Evolutionary conservation across 208 protist genomes (phyloP).

Genomic region (Lotmaria passim): DNA sequence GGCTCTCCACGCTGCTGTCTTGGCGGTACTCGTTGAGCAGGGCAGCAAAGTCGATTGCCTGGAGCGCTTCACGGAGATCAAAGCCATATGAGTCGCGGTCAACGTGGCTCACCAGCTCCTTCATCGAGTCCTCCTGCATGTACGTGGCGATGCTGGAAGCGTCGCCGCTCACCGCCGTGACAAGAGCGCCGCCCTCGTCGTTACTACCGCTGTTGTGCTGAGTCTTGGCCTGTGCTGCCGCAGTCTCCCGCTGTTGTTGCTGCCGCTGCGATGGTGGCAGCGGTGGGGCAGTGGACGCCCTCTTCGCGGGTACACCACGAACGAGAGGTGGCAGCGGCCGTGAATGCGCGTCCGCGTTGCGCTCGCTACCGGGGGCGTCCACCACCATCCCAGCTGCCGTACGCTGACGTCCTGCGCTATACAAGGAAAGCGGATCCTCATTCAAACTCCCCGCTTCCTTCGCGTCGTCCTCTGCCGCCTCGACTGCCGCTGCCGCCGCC

Average conservation of each 20-base stretch:
- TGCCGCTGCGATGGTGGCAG: too few relatives aligned
- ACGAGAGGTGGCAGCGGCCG: background rate
- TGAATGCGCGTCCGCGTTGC: background rate
- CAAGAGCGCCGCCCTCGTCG: background rate
- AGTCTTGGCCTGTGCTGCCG: too few relatives aligned
- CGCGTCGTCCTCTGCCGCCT: too few relatives aligned
- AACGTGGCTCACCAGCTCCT: slow-evolving; percentile 31
- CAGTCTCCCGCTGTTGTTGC: too few relatives aligned
- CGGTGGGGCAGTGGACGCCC: background rate
- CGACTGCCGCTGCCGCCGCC: background rate
- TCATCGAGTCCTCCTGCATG: slow-evolving; percentile 7
- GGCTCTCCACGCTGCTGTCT: slow-evolving; percentile 4
- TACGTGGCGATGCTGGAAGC: background rate
- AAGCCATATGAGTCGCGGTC: slow-evolving; percentile 27
- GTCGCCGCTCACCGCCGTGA: background rate
- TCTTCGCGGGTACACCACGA: background rate
- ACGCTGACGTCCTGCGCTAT: too few relatives aligned
- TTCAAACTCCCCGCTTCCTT: too few relatives aligned
- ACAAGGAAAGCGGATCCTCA: too few relatives aligned
- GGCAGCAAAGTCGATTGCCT: slow-evolving; percentile 20
- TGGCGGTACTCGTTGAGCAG: slow-evolving; percentile 18
- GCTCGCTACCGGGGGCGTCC: background rate
- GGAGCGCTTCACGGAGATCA: slow-evolving; percentile 19
- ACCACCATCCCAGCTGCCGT: too few relatives aligned
- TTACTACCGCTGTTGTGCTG: background rate